Base-by-base conservation (phyloP, 352 stramenopile species). In the Phytophthora uliginosa region DNA sequence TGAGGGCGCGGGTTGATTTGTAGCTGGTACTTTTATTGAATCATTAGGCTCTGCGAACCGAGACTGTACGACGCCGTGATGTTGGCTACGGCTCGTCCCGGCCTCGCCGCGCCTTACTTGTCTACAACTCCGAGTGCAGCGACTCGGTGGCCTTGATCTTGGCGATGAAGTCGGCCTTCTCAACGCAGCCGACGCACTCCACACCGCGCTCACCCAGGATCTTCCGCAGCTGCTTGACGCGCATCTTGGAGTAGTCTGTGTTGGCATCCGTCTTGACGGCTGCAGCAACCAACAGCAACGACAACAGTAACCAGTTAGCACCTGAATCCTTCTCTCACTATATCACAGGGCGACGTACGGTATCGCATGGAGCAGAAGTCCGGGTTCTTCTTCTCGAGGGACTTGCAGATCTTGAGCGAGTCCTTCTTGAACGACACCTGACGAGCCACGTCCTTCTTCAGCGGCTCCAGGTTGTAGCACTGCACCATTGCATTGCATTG, bases 151-250 rank as follows among this genome's bases (percentile, higher is more conserved):
- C 93, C 83, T 98, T 90, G 82, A 97, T 97, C 76, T 96, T 96
- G 78, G 93, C 94, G 66, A 99, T 96, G 73, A 98, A 99, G 70
- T 99, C 96, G 9, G 82, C 77, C 89, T 99, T 99, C 77, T 99
- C 96, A 28, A 98, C 84, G 69, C 96, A 99, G 34, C 93, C 94
- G 47, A 97, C 81, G 79, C 96, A 99, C 74, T 95, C 85, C 55
- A 98, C 87, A 59, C 96, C 97, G 73, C 95, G 92, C 68, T 98
- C 95, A 36, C 68, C 79, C 40, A 99, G 78, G 66, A 99, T 98
- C 78, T 97, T 93, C 78, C 97, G 98, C 50, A 99, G 89, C 75
- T 99, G 88, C 90, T 98, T 98, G 36, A 99, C 95, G 65, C 95
- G 93, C 75, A 99, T 78, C 83, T 98, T 98, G 40, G 83, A 91